Evolutionary conservation across 306 rosid species (phyloP), one percentile per base, ranked within the genome.

Genomic region (Gastrolobium bilobum): DNA sequence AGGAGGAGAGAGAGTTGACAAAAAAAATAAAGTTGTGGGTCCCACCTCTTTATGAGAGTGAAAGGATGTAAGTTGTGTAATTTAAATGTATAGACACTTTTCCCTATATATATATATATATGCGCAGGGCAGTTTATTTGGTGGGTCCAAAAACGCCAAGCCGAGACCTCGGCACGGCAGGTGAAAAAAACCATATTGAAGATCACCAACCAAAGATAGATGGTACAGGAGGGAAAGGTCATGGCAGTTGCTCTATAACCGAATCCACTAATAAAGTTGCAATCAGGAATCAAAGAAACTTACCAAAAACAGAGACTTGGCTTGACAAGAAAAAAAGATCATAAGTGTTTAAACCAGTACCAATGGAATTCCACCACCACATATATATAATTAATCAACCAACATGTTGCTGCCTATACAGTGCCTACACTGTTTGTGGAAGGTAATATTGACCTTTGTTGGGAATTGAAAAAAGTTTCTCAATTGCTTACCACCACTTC

Each of bases 171-270:
- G 75, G 75, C 65, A 77, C 0, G 75, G 75, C 65, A 77, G 82
- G 79, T 77, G 63, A 51, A 70, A 53, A 5, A 26, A 60, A 43
- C 75, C 68, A 43, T 66, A 54, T 61, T 10, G 61, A 76, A 76
- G 82, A 46, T 10, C 63, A 77, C 79, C 86, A 82, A 77, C 68
- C 75, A 1, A 50, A 35, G 79, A 77, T 77, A 8, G 62, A 63
- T 70, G 70, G 57, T 82, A 77, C 75, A 71, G 40, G 8, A 31
- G 5, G 62, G 30, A 29, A 37, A 30, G 20, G 30, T 11, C n/a
- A 7, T 47, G 57, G 59, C 7, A 52, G 35, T 43, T 61, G 10
- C 53, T 70, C 29, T 14, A 9, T 43, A 77, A 76, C 78, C 7
- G 43, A 76, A 60, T 33, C 52, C 78, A 68, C 52, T 51, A 64